A percentile compares a stretch with the other conserved stretches of the same genome.
These are phyloP conservation scores for Metarhizium robertsii DNA, from an alignment of 2,329 filamentous ascomycete species.

Conservation along the genomic window DNA sequence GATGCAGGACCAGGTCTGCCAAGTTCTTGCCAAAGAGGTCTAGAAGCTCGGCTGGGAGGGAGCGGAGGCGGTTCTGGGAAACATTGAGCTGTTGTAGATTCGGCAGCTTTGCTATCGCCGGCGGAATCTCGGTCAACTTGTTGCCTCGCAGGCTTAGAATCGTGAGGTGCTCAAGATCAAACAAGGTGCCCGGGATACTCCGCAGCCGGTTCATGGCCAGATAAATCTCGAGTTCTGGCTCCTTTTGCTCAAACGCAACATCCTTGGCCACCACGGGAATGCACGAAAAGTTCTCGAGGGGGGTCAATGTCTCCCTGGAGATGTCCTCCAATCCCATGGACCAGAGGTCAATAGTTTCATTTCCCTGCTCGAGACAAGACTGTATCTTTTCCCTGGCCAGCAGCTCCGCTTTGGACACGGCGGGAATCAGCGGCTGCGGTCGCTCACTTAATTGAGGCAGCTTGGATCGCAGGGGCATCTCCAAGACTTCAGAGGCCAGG, in stretches of 20 bases:
- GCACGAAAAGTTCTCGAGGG: slow-evolving; percentile 43
- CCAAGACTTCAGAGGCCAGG: slow-evolving; percentile 19
- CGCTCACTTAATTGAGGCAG: slow-evolving; percentile 28
- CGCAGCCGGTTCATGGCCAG: slow-evolving; percentile 50
- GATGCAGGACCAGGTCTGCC: slow-evolving; percentile 44
- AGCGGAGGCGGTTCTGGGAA: slow-evolving; percentile 51
- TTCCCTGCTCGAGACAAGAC: slow-evolving; percentile 46
- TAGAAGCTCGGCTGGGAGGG: slow-evolving; percentile 55
- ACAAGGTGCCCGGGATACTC: slow-evolving; percentile 49
- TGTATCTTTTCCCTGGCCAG: slow-evolving; percentile 37
- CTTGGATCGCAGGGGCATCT: slow-evolving; percentile 22
- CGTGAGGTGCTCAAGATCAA: slow-evolving; percentile 51
- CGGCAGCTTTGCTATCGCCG: slow-evolving; percentile 45
- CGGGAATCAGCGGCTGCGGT: slow-evolving; percentile 9
- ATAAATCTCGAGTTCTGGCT: slow-evolving; percentile 51
- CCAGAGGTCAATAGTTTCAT: slow-evolving; percentile 54
- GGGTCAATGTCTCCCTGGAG: slow-evolving; percentile 46
- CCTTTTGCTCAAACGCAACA: slow-evolving; percentile 49
- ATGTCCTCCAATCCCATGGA: slow-evolving; percentile 43
- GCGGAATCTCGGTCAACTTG: slow-evolving; percentile 49
- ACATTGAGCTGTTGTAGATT: slow-evolving; percentile 57
- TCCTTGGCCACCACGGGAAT: slow-evolving; percentile 45
- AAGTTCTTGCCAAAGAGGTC: slow-evolving; percentile 42
- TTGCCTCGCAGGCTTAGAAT: slow-evolving; percentile 60
- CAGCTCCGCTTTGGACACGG: slow-evolving; percentile 31